phyloP scores from a whole-genome alignment of 495 filamentous ascomycete genomes.

The Xylaria sp. region DNA sequence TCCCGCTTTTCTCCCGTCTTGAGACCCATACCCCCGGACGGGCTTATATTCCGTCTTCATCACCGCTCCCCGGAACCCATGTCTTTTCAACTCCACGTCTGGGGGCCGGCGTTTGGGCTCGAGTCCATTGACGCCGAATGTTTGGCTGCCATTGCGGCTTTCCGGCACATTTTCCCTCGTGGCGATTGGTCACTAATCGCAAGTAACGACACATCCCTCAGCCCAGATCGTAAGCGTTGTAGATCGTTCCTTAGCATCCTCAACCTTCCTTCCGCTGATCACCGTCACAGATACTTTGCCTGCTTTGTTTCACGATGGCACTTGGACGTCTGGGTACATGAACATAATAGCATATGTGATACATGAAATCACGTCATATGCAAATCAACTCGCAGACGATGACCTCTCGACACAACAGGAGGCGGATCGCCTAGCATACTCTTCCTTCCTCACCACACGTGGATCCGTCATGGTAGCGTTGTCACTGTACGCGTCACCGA shows the following conservation, averaged over 20 bases:
- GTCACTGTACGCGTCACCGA: slow-evolving; percentile 84
- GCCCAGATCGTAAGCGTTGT: slow-evolving; percentile 71
- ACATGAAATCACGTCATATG: slow-evolving; percentile 62
- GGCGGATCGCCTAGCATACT: slow-evolving; percentile 75
- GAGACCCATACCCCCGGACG: background rate
- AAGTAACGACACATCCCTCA: slow-evolving; percentile 74
- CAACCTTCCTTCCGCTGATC: slow-evolving; percentile 33
- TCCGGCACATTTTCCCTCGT: slow-evolving; percentile 62
- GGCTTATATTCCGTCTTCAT: slow-evolving; percentile 16
- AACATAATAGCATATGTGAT: slow-evolving; percentile 76
- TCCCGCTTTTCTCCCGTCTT: background rate
- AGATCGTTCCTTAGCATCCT: slow-evolving; percentile 13
- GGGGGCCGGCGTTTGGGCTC: slow-evolving; percentile 86
- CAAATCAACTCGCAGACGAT: slow-evolving; percentile 51
- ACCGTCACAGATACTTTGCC: slow-evolving; percentile 56
- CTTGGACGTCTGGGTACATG: slow-evolving; percentile 73
- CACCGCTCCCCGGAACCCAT: slow-evolving; percentile 39
- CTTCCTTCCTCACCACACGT: slow-evolving; percentile 68
- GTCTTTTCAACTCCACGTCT: slow-evolving; percentile 84
- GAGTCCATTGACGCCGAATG: slow-evolving; percentile 93
- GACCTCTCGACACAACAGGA: slow-evolving; percentile 70
- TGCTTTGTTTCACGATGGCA: slow-evolving; percentile 67
- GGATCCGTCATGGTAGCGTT: slow-evolving; percentile 74
- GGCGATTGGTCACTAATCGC: slow-evolving; percentile 77
- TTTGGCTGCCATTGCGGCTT: slow-evolving; percentile 75